phyloP scores from a whole-genome alignment of 2,329 filamentous ascomycete species.

The Trichophyton mentagrophytes region DNA sequence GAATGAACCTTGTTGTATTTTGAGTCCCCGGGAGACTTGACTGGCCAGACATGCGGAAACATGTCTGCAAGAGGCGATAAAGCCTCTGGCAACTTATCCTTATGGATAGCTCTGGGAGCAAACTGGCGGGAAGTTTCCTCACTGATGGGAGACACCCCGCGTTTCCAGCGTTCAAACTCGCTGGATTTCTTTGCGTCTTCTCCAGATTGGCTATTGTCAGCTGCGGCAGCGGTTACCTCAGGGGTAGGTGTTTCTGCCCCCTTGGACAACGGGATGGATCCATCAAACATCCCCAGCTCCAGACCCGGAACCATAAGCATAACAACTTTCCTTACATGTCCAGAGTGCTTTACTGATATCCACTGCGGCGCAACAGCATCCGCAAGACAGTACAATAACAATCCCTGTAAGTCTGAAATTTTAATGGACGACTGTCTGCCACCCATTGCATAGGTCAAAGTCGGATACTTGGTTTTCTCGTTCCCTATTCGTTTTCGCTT shows the following conservation, averaged over 20 bases:
- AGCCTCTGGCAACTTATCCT: slow-evolving; percentile 32
- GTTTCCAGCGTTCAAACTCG: slow-evolving; percentile 28
- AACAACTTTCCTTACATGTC: slow-evolving; percentile 58
- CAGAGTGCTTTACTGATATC: slow-evolving; percentile 47
- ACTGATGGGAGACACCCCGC: slow-evolving; percentile 22
- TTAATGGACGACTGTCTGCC: slow-evolving; percentile 44
- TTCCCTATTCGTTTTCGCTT: slow-evolving; percentile 27
- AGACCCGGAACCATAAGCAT: slow-evolving; percentile 84
- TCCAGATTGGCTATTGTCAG: background rate
- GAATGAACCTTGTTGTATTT: slow-evolving; percentile 72
- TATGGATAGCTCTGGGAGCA: slow-evolving; percentile 23
- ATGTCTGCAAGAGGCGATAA: slow-evolving; percentile 62
- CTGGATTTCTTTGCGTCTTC: slow-evolving; percentile 10
- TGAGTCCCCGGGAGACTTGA: slow-evolving; percentile 76
- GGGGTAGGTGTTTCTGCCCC: background rate
- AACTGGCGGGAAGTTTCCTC: slow-evolving; percentile 23
- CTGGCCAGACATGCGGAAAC: slow-evolving; percentile 80
- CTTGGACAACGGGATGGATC: slow-evolving; percentile 27
- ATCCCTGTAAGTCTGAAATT: slow-evolving; percentile 45
- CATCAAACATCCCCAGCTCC: slow-evolving; percentile 78
- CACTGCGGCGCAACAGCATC: slow-evolving; percentile 51
- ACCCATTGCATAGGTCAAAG: slow-evolving; percentile 42
- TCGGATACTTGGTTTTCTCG: slow-evolving; percentile 39
- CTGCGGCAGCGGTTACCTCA: background rate
- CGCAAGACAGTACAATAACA: slow-evolving; percentile 49